phyloP scores from a whole-genome alignment of 1,139 yeast species.

The Debaryomyces psychrophilus region DNA sequence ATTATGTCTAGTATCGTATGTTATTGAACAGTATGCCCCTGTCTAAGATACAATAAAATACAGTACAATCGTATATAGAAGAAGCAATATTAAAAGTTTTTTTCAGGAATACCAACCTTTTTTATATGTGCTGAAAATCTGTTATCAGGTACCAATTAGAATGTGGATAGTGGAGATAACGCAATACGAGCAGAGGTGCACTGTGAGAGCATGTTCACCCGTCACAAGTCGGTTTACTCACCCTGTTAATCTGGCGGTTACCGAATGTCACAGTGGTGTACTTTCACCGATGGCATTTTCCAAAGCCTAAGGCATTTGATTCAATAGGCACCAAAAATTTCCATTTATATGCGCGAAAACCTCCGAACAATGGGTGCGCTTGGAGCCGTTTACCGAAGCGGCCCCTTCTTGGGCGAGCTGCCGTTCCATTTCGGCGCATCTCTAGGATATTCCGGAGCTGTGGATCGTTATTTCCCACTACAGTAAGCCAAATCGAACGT shows the following conservation, averaged over 20 bases:
- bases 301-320: not conserved
- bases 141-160: conserved; percentile 1
- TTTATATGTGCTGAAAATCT: not conserved
- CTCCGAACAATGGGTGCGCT: not conserved
- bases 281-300: not conserved
- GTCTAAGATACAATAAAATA: not conserved
- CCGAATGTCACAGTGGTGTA: not conserved
- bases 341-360: not conserved
- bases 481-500: too few relatives aligned
- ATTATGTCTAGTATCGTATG: not conserved
- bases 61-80: not conserved
- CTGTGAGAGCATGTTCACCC: not conserved
- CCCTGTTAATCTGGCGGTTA: not conserved
- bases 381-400: not conserved
- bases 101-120: not conserved
- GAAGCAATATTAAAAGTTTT: not conserved
- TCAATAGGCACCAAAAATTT: not conserved
- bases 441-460: too few relatives aligned
- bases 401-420: not conserved
- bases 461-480: too few relatives aligned
- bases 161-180: conserved; percentile 2
- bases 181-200: not conserved
- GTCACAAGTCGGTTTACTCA: not conserved
- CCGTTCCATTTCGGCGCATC: not conserved
- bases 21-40: not conserved